Base-by-base conservation (phyloP, 2,329 filamentous ascomycete species). In the Macrophomina pseudophaseolina region DNA sequence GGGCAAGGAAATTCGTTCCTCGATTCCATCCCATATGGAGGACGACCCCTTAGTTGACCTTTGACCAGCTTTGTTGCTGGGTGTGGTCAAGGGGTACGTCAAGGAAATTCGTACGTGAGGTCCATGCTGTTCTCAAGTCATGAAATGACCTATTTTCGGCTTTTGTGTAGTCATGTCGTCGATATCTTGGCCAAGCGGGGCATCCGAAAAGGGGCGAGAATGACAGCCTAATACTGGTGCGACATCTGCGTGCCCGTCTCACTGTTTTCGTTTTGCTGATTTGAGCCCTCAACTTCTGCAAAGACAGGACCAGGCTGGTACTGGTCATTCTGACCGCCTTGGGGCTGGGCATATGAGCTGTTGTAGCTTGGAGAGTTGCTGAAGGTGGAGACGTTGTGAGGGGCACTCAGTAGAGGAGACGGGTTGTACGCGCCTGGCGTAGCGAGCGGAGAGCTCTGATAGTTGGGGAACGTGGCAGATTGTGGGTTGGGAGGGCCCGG, bases 401-500 rank as follows among this genome's bases (percentile, higher is more conserved):
- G 78, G 42, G 78, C 78, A 65, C 77, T 79, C 64, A 66, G 28
- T 53, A 66, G 42, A 9, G 53, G 46, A 3, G 53, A 35, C 16
- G 66, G 79, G 75, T 48, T 75, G 74, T 74, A 79, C 76, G 1
- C 74, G 71, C 56, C 72, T 77, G 66, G 73, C 76, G 58, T 77
- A 72, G 74, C 71, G n/a, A 80, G 74, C 12, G 78, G 78, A 49
- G 78, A 79, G 67, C 74, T 74, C 12, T 77, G 75, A 67, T 79
- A 80, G 12, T 74, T 79, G 18, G 78, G 76, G 67, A 78, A 79
- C 8, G 78, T 78, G 8, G 78, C 76, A 3, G 78, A 79, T 62
- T 79, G 78, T 9, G 78, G 78, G 28, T 76, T 78, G n/a, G 74
- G 73, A 4, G 71, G 51, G 5, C 33, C 59, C 5, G 42, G 58